phyloP scores from a whole-genome alignment of 257 asterid genomes.

The Schizonepeta tenuifolia region DNA sequence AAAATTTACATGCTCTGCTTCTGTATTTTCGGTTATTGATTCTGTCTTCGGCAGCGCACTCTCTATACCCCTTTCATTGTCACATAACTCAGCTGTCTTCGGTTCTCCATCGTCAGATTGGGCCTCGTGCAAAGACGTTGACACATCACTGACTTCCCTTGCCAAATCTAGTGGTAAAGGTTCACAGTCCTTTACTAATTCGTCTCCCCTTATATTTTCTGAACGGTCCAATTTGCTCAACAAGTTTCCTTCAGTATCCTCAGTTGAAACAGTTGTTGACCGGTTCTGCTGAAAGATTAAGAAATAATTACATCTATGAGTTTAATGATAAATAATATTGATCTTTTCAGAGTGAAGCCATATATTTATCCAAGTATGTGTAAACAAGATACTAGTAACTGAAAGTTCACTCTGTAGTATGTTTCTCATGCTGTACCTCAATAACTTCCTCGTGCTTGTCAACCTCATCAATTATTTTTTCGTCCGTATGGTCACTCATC shows the following conservation, averaged over 20 bases:
- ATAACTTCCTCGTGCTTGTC: constrained; percentile 24
- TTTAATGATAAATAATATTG: background rate
- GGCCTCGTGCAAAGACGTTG: constrained; percentile 17
- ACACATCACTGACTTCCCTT: constrained; percentile 23
- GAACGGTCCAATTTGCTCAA: constrained; percentile 24
- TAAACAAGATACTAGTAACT: background rate
- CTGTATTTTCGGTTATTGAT: constrained; percentile 19
- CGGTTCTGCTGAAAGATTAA: constrained; percentile 31
- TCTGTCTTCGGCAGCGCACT: no score
- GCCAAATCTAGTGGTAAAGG: constrained; percentile 26
- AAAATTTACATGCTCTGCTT: constrained; percentile 27
- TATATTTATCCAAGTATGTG: background rate
- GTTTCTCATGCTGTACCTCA: constrained; percentile 34
- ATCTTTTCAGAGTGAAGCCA: constrained; percentile 7
- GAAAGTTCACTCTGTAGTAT: background rate
- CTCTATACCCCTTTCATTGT: constrained; percentile 22
- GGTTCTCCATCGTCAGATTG: constrained; percentile 21
- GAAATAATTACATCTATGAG: background rate
- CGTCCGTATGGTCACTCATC: constrained; percentile 12
- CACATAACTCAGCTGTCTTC: constrained; percentile 18
- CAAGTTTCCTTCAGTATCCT: constrained; percentile 28
- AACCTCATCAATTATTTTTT: constrained; percentile 16
- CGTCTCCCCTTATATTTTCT: constrained; percentile 21
- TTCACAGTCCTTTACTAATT: constrained; percentile 23
- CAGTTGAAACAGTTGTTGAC: constrained; percentile 25